phyloP scores from a whole-genome alignment of 2,329 filamentous ascomycete species.

The Fusarium sp. region DNA sequence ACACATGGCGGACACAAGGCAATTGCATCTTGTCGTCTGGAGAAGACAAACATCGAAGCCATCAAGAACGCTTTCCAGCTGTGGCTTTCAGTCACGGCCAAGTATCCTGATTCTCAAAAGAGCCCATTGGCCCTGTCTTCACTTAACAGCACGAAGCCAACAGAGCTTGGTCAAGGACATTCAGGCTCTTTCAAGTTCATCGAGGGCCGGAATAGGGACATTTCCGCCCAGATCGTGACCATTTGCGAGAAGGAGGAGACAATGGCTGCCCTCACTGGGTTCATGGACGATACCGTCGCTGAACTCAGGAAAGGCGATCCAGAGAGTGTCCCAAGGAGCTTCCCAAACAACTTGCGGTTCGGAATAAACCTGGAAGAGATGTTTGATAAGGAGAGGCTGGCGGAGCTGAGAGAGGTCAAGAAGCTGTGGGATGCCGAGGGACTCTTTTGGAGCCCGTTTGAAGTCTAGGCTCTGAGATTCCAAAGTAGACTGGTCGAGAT shows the following conservation, averaged over 20 bases:
- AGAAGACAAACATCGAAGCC: slow-evolving; percentile 10
- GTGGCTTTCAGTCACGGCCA: slow-evolving; percentile 41
- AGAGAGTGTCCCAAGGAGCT: slow-evolving; percentile 13
- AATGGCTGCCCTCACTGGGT: neutral
- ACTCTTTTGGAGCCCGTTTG: slow-evolving; percentile 45
- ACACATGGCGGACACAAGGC: slow-evolving; percentile 48
- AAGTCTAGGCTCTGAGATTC: neutral
- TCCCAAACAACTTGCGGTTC: slow-evolving; percentile 40
- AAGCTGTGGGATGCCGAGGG: slow-evolving; percentile 39
- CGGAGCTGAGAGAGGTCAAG: slow-evolving; percentile 34
- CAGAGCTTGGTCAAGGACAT: neutral
- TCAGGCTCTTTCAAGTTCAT: slow-evolving; percentile 22
- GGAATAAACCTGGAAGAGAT: slow-evolving; percentile 35
- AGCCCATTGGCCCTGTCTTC: slow-evolving; percentile 28
- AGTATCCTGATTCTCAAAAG: slow-evolving; percentile 29
- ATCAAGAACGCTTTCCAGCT: slow-evolving; percentile 38
- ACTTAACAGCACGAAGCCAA: slow-evolving; percentile 26
- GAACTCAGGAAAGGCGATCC: slow-evolving; percentile 21
- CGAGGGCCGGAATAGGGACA: slow-evolving; percentile 34
- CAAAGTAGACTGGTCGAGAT: neutral
- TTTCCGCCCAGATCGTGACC: slow-evolving; percentile 14
- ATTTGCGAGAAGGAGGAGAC: slow-evolving; percentile 31
- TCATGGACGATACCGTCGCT: slow-evolving; percentile 21
- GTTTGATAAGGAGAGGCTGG: slow-evolving; percentile 26
- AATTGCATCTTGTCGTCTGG: slow-evolving; percentile 39